Evolutionary conservation across 169 alveolate species (phyloP).

Genomic region (Eimeria sp.): DNA sequence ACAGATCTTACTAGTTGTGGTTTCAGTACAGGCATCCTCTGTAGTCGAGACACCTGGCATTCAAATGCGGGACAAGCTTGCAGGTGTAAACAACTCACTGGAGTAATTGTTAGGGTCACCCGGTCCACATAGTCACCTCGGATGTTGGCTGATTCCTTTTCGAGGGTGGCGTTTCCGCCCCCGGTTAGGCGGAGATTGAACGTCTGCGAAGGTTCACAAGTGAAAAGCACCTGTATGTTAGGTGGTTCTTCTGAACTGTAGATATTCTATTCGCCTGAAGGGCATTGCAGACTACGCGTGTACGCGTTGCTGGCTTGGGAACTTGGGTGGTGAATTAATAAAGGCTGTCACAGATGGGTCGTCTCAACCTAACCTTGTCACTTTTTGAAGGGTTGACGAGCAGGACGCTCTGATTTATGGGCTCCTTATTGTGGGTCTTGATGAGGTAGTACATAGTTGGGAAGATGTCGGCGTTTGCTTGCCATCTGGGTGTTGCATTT

Average conservation of each 20-base stretch:
- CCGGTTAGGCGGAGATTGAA: constrained; percentile 37
- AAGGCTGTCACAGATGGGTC: neutral
- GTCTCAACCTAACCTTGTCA: constrained; percentile 38
- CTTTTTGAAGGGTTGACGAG: constrained; percentile 54
- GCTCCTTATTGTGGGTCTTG: constrained; percentile 4
- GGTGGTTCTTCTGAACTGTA: neutral
- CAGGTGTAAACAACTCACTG: constrained; percentile 8
- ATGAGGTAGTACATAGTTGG: constrained; percentile 53
- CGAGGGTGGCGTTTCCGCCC: constrained; percentile 28
- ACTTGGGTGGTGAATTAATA: neutral
- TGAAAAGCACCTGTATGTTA: neutral
- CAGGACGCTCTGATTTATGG: constrained; percentile 44
- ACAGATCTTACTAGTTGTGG: neutral
- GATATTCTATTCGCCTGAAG: neutral
- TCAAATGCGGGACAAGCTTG: neutral
- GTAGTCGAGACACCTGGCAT: neutral
- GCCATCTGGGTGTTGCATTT: constrained; percentile 29
- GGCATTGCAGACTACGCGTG: neutral
- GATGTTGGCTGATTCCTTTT: constrained; percentile 38
- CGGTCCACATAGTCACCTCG: constrained; percentile 53
- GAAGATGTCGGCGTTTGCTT: constrained; percentile 1
- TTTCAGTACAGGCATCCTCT: neutral
- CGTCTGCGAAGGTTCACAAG: constrained; percentile 3
- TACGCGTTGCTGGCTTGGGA: neutral
- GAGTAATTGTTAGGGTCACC: constrained; percentile 39